Percentiles rank a stretch among this genome's conserved stretches.
Evolutionary conservation across 352 stramenopile genomes (phyloP).

Genomic region (Globisporangium mamillatum): DNA sequence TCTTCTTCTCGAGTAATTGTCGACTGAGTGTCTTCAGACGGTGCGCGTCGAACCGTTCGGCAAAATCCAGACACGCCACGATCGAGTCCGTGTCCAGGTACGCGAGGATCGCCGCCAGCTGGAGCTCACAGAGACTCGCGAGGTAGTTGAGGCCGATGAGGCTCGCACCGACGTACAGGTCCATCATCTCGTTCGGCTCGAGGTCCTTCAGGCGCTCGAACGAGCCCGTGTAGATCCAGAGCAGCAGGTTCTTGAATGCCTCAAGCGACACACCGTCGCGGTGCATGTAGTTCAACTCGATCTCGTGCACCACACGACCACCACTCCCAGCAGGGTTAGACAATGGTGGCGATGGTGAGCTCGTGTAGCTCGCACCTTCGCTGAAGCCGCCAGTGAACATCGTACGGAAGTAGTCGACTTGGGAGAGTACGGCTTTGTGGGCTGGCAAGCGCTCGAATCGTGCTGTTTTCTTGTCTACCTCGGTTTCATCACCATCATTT

Average conservation of each 20-base stretch:
- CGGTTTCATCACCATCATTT: not conserved
- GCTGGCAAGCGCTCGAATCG: slow-evolving; percentile 43
- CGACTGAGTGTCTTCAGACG: slow-evolving; percentile 45
- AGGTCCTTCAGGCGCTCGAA: slow-evolving; percentile 38
- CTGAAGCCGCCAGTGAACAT: slow-evolving; percentile 84
- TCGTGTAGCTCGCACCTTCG: slow-evolving; percentile 36
- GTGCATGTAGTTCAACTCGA: slow-evolving; percentile 70
- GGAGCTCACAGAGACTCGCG: slow-evolving; percentile 57
- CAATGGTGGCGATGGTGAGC: slow-evolving; percentile 1
- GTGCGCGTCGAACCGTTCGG: slow-evolving; percentile 51
- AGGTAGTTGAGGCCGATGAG: slow-evolving; percentile 52
- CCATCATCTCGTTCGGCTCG: slow-evolving; percentile 65
- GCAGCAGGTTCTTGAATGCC: slow-evolving; percentile 58
- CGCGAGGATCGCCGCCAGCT: slow-evolving; percentile 49
- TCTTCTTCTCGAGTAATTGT: slow-evolving; percentile 30
- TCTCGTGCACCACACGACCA: slow-evolving; percentile 36
- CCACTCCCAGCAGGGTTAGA: not conserved
- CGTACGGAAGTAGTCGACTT: slow-evolving; percentile 79
- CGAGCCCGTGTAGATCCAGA: slow-evolving; percentile 74
- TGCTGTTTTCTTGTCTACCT: not conserved
- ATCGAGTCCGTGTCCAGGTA: slow-evolving; percentile 50
- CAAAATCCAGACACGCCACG: slow-evolving; percentile 61
- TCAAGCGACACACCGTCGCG: slow-evolving; percentile 63
- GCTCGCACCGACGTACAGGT: slow-evolving; percentile 65
- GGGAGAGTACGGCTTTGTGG: slow-evolving; percentile 68